Evolutionary conservation across 495 filamentous ascomycete species (phyloP).

Genomic region (Penicillium tannophilum): DNA sequence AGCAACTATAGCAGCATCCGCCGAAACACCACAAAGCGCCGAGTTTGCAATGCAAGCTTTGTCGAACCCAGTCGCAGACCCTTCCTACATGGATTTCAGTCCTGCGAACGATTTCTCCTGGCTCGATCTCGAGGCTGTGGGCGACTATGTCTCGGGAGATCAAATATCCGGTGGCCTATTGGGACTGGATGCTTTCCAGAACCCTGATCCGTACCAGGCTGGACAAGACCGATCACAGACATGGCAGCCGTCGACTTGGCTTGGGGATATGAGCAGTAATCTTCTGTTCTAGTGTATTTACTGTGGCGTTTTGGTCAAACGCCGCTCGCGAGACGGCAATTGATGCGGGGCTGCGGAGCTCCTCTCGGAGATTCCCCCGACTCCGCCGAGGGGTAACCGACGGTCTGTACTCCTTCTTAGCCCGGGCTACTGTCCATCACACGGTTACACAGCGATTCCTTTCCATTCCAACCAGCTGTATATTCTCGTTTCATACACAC

Average conservation of each 20-base stretch:
- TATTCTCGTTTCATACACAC: constrained; percentile 3
- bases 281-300: constrained; percentile 38
- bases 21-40: constrained; percentile 36
- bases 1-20: constrained; percentile 28
- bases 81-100: constrained; percentile 47
- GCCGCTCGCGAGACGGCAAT: constrained; percentile 18
- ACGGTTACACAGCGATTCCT: background rate
- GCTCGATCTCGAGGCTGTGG: constrained; percentile 59
- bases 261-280: constrained; percentile 45
- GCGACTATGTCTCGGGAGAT: constrained; percentile 56
- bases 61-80: constrained; percentile 34
- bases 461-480: background rate
- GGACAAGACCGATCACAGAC: constrained; percentile 37
- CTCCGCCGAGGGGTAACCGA: constrained; percentile 27
- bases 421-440: constrained; percentile 4
- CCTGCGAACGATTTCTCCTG: constrained; percentile 59
- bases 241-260: constrained; percentile 47
- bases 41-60: constrained; percentile 36
- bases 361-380: constrained; percentile 28
- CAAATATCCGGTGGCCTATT: constrained; percentile 41
- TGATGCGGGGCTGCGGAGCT: constrained; percentile 27
- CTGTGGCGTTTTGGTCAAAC: constrained; percentile 7
- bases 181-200: constrained; percentile 43
- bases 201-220: constrained; percentile 34
- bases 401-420: constrained; percentile 5